A percentile compares a stretch with the other conserved stretches of the same genome.
Evolutionary conservation across 371 early-diverging fungal genomes (phyloP).

Genomic region (Enterospora canceri): DNA sequence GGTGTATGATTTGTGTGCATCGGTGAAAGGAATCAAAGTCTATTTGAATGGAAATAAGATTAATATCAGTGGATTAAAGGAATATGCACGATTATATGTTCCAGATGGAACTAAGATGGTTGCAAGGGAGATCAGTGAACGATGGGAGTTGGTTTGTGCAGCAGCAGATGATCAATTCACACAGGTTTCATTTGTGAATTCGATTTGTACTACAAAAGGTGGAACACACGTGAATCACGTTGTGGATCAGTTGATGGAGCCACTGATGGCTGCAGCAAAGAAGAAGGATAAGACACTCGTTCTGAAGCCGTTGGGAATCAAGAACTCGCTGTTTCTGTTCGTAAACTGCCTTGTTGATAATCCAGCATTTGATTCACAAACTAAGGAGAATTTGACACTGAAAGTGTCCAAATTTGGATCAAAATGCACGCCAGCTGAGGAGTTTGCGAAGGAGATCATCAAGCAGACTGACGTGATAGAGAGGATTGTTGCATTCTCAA

Average conservation of each 20-base stretch:
- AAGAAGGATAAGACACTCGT: slow-evolving; percentile 62
- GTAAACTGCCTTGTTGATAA: slow-evolving; percentile 91
- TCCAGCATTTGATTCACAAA: slow-evolving; percentile 95
- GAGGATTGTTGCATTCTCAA: slow-evolving; percentile 65
- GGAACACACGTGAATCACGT: slow-evolving; percentile 84
- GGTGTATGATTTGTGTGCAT: slow-evolving; percentile 89
- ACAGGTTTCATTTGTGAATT: slow-evolving; percentile 92
- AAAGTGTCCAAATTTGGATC: slow-evolving; percentile 71
- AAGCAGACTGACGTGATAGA: slow-evolving; percentile 71
- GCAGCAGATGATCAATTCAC: slow-evolving; percentile 85
- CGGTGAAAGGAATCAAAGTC: slow-evolving; percentile 71
- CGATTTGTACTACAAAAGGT: slow-evolving; percentile 87
- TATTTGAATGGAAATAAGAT: slow-evolving; percentile 74
- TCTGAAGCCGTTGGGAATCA: slow-evolving; percentile 72
- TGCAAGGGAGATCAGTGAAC: slow-evolving; percentile 63
- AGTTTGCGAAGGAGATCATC: slow-evolving; percentile 67
- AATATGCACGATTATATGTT: slow-evolving; percentile 73
- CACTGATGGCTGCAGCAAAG: slow-evolving; percentile 63
- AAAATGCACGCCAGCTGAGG: slow-evolving; percentile 65
- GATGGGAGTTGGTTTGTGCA: slow-evolving; percentile 92
- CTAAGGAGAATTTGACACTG: slow-evolving; percentile 90
- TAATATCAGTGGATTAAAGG: slow-evolving; percentile 70
- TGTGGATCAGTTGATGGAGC: slow-evolving; percentile 71
- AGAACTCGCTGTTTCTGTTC: slow-evolving; percentile 79
- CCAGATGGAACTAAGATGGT: slow-evolving; percentile 57